Base-by-base conservation (phyloP, 345 rosid genomes). In the Streptanthus diversifolius region DNA sequence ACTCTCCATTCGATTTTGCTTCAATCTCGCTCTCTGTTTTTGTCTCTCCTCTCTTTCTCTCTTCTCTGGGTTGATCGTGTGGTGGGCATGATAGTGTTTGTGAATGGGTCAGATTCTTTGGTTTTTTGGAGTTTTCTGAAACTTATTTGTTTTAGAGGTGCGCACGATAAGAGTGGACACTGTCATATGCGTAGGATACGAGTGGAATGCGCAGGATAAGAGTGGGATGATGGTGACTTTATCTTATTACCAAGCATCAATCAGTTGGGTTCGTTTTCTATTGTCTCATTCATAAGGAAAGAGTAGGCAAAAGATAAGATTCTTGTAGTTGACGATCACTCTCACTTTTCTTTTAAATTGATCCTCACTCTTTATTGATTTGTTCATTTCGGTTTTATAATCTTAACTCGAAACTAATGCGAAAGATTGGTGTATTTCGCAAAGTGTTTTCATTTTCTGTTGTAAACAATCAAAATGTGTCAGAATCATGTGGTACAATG, bases 1-100 rank as follows among this genome's bases (percentile, higher is more conserved):
- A 75, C 77, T 81, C 53, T 82, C 83, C 96, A 88, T 86, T 77
- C 22, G 61, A 63, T 48, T 53, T 11, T 39, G 22, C 49, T 57
- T 64, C 67, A 30, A 27, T 48, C 32, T 70, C 57, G 24, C 44
- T 74, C 35, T 72, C 59, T 39, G 33, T 4, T 3, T 21, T 33
- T 63, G n/a, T 17, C 8, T 55, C 3, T 27, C 25, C 24, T 37
- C 44, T 58, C 30, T 66, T 17, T 33, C 21, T 32, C 37, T 65
- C 39, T 41, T 47, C 68, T 71, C 57, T 57, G 76, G 40, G 59
- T 77, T 56, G 57, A 77, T 77, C 80, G 76, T 77, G 80, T 77
- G 80, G 80, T 77, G 72, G 62, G 71, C 66, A 56, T 63, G 62
- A 70, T 12, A 54, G 72, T 48, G 72, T 70, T 70, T 56, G 9